These are phyloP conservation scores for Escallonia herrerae DNA, from an alignment of 129 eudicot genomes.

Conservation along the genomic window DNA sequence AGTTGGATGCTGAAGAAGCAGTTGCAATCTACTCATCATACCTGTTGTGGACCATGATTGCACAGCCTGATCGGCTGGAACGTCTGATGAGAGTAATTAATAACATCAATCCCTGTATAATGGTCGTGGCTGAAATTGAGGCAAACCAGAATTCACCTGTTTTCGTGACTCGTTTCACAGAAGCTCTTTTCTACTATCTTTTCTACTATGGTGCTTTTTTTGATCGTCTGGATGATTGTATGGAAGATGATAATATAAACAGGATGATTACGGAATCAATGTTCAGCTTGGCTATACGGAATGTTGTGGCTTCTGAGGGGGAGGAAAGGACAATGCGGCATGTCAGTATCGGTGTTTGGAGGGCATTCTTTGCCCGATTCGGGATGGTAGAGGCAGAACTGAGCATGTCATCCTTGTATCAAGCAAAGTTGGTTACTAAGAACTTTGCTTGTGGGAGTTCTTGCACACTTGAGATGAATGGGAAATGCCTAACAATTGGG, in stretches of 20 bases:
- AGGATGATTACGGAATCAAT: conserved; percentile 20
- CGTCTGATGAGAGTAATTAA: conserved; percentile 34
- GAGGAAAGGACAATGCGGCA: conserved; percentile 42
- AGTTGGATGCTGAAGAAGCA: conserved; percentile 7
- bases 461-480: conserved; percentile 45
- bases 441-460: conserved; percentile 24
- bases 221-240: conserved; percentile 39
- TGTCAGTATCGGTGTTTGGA: conserved; percentile 50
- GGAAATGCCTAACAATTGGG: conserved; percentile 32
- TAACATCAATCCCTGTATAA: conserved; percentile 32
- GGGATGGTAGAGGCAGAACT: conserved; percentile 41
- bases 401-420: conserved; percentile 36
- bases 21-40: conserved; percentile 9
- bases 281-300: conserved; percentile 20
- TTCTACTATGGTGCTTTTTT: conserved; percentile 36
- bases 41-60: conserved; percentile 16
- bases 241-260: conserved; percentile 22
- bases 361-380: conserved; percentile 33
- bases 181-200: conserved; percentile 42
- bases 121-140: conserved; percentile 42
- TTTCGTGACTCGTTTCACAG: conserved; percentile 53
- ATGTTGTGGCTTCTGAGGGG: conserved; percentile 40
- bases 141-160: conserved; percentile 46
- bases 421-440: conserved; percentile 30
- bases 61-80: conserved; percentile 28